A percentile compares a stretch with the other conserved stretches of the same genome.
phyloP scores from a whole-genome alignment of 768 basidiomycete species.

The Phaffia australis region DNA sequence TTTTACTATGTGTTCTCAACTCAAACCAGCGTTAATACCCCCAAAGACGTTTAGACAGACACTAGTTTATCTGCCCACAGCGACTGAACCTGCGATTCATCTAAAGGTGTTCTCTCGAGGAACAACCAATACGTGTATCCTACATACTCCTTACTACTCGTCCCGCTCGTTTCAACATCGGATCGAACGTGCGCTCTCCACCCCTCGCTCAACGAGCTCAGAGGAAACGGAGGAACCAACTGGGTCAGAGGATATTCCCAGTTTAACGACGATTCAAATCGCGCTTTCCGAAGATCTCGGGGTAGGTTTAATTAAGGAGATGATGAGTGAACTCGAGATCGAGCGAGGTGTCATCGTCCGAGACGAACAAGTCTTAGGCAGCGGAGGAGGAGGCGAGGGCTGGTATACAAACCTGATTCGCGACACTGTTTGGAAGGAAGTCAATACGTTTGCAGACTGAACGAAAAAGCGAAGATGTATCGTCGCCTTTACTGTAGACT shows the following conservation, averaged over 20 bases:
- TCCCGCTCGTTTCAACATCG: constrained; percentile 58
- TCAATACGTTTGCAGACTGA: constrained; percentile 4
- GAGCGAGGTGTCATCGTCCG: constrained; percentile 57
- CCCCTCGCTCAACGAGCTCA: too few relatives aligned
- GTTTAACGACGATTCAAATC: constrained; percentile 51
- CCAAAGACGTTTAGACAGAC: constrained; percentile 55
- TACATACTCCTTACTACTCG: constrained; percentile 72
- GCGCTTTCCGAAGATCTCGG: constrained; percentile 61
- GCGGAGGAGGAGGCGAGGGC: constrained; percentile 50
- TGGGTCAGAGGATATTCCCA: too few relatives aligned
- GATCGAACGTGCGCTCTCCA: constrained; percentile 46
- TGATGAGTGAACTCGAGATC: constrained; percentile 62
- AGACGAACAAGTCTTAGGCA: constrained; percentile 51
- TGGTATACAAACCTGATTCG: constrained; percentile 43
- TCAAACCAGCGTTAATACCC: constrained; percentile 63
- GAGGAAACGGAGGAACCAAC: too few relatives aligned
- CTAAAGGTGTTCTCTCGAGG: constrained; percentile 41
- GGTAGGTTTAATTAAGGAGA: constrained; percentile 61
- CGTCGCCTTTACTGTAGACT: too few relatives aligned
- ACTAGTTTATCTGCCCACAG: too few relatives aligned
- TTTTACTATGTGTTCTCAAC: background rate
- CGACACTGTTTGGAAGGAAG: constrained; percentile 22
- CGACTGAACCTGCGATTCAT: too few relatives aligned
- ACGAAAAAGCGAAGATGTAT: background rate
- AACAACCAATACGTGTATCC: constrained; percentile 54